Conservation (phyloP, 805 yeast species). For the Diddensiella transvaalensis region DNA sequence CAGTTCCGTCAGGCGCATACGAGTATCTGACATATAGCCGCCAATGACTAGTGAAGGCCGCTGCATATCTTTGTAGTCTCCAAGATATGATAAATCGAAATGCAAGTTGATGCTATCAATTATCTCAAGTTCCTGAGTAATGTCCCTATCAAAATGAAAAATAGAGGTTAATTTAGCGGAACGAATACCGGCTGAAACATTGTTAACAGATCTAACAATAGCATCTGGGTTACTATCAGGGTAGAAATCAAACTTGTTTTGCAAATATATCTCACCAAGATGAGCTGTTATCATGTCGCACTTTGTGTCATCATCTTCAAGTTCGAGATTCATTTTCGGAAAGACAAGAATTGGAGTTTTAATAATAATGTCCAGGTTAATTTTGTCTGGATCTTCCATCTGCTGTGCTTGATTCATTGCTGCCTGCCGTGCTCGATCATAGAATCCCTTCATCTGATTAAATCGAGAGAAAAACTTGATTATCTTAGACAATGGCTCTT, state of each 20-base stretch:
- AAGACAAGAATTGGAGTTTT: conserved; percentile 81
- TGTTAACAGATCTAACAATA: conserved; percentile 37
- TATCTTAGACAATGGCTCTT: conserved; percentile 70
- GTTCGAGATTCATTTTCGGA: conserved; percentile 48
- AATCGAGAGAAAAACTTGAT: conserved; percentile 67
- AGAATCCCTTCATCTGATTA: conserved; percentile 80
- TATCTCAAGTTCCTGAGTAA: conserved; percentile 56
- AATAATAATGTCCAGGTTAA: conserved; percentile 68
- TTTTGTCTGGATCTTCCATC: conserved; percentile 47
- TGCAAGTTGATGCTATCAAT: conserved; percentile 59
- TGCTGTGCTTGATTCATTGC: conserved; percentile 79
- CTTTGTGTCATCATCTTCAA: conserved; percentile 34
- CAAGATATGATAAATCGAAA: conserved; percentile 57
- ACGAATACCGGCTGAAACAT: conserved; percentile 64
- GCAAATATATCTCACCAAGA: conserved; percentile 76
- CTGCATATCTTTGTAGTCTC: conserved; percentile 28
- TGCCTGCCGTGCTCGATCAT: conserved; percentile 83
- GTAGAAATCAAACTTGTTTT: conserved; percentile 50
- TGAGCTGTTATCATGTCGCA: conserved; percentile 66
- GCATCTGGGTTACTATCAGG: conserved; percentile 19
- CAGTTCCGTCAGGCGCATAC: conserved; percentile 64
- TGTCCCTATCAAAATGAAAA: conserved; percentile 46
- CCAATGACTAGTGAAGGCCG: conserved; percentile 49
- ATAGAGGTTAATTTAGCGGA: conserved; percentile 65
- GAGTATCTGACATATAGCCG: conserved; percentile 62